Conservation (phyloP, 2,329 filamentous ascomycete species). For the Blastomyces gilchristii region DNA sequence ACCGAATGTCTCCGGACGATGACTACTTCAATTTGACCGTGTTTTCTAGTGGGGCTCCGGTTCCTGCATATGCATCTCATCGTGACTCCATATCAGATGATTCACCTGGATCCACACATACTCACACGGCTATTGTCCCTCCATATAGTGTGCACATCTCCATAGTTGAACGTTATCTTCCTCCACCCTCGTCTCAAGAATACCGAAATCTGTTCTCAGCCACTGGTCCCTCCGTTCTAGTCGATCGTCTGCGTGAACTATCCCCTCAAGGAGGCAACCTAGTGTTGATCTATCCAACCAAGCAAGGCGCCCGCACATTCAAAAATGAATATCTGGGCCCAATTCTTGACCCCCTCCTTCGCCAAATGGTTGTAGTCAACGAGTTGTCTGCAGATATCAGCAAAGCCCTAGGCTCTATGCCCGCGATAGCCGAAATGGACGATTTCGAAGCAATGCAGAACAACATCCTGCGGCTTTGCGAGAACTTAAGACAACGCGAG, state of each 20-base stretch:
- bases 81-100: conserved; percentile 35
- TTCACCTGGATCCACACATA: conserved; percentile 29
- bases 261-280: conserved; percentile 48
- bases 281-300: conserved; percentile 54
- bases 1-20: conserved; percentile 38
- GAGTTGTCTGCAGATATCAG: conserved; percentile 49
- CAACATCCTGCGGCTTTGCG: conserved; percentile 33
- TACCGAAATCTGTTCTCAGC: conserved; percentile 49
- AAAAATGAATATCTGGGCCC: conserved; percentile 50
- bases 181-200: conserved; percentile 49
- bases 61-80: conserved; percentile 44
- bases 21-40: conserved; percentile 54
- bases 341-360: conserved; percentile 50
- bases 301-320: conserved; percentile 47
- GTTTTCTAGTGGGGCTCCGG: conserved; percentile 52
- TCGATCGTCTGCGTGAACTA: conserved; percentile 52
- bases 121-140: conserved; percentile 49
- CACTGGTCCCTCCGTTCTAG: conserved; percentile 46
- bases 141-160: conserved; percentile 51
- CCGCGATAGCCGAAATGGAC: conserved; percentile 44
- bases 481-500: conserved; percentile 23
- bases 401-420: conserved; percentile 44
- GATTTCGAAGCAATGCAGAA: conserved; percentile 44
- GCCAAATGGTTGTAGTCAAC: conserved; percentile 49
- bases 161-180: conserved; percentile 56